A percentile compares a stretch with the other conserved stretches of the same genome.
Evolutionary conservation across 2,329 filamentous ascomycete genomes (phyloP).

Genomic region (Penicillium frequentans): DNA sequence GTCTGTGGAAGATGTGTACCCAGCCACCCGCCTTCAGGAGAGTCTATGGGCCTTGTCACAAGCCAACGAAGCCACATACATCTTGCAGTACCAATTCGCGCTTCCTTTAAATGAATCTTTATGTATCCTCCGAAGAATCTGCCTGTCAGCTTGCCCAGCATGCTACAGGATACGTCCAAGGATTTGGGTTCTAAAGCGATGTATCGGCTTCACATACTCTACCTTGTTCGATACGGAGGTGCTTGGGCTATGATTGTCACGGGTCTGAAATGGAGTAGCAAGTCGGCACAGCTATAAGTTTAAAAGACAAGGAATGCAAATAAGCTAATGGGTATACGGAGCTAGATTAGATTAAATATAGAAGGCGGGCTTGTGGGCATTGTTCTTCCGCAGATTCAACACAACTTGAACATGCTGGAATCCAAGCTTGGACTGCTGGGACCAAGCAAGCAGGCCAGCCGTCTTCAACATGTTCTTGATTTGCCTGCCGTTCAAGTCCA

Average conservation of each 20-base stretch:
- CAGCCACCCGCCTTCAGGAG: no score
- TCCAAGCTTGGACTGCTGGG: conserved; percentile 14
- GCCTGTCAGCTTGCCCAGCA: not conserved
- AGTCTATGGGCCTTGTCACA: no score
- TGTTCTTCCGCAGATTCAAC: conserved; percentile 13
- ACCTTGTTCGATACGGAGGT: not conserved
- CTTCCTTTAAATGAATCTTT: not conserved
- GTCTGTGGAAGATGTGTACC: no score
- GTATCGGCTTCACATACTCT: not conserved
- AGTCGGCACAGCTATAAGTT: not conserved
- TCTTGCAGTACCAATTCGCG: no score
- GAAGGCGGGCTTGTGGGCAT: not conserved
- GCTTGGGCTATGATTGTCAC: not conserved
- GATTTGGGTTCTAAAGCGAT: not conserved
- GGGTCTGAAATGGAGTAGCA: not conserved
- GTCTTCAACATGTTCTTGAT: conserved; percentile 50
- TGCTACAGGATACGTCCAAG: not conserved
- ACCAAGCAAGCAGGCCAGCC: conserved; percentile 40
- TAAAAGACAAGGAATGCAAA: not conserved
- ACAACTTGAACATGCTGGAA: conserved; percentile 24
- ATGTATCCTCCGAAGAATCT: conserved; percentile 1
- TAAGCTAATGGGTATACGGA: not conserved
- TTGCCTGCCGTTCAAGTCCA: conserved; percentile 35
- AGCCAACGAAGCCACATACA: no score
- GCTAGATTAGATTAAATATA: not conserved